A percentile compares a stretch with the other conserved stretches of the same genome.
These are phyloP conservation scores for Rhodotorula glutinis DNA, from an alignment of 1,284 basidiomycete species.

Conservation along the genomic window DNA sequence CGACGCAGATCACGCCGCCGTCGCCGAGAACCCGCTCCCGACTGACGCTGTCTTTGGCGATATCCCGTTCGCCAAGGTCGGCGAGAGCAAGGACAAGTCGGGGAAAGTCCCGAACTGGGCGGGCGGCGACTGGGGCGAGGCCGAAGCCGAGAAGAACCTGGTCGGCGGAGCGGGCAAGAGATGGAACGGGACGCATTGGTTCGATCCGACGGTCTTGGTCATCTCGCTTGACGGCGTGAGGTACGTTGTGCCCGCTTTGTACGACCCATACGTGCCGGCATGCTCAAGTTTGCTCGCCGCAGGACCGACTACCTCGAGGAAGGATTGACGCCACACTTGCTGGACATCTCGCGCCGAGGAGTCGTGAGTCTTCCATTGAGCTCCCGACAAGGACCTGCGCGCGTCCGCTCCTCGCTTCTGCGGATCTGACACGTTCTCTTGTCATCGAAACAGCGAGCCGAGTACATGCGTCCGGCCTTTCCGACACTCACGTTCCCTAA, in stretches of 20 bases:
- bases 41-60: slow-evolving; percentile 26
- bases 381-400: background rate
- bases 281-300: background rate
- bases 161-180: slow-evolving; percentile 1
- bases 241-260: too few relatives aligned
- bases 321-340: slow-evolving; percentile 72
- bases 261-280: too few relatives aligned
- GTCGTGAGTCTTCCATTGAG: slow-evolving; percentile 46
- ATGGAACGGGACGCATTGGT: slow-evolving; percentile 41
- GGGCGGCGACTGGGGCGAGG: slow-evolving; percentile 30
- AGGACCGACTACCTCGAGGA: slow-evolving; percentile 80
- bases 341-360: slow-evolving; percentile 72
- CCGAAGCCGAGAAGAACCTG: background rate
- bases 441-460: slow-evolving; percentile 57
- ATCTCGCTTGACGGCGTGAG: slow-evolving; percentile 80
- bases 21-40: slow-evolving; percentile 23
- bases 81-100: slow-evolving; percentile 4
- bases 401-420: background rate
- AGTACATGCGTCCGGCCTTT: slow-evolving; percentile 78
- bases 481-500: slow-evolving; percentile 80
- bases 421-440: background rate
- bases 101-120: slow-evolving; percentile 30
- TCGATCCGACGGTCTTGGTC: slow-evolving; percentile 65
- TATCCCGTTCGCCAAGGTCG: slow-evolving; percentile 36
- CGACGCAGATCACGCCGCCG: background rate